Conservation (phyloP, 192 early-diverging fungal species). For the Umbelopsis isabellina region DNA sequence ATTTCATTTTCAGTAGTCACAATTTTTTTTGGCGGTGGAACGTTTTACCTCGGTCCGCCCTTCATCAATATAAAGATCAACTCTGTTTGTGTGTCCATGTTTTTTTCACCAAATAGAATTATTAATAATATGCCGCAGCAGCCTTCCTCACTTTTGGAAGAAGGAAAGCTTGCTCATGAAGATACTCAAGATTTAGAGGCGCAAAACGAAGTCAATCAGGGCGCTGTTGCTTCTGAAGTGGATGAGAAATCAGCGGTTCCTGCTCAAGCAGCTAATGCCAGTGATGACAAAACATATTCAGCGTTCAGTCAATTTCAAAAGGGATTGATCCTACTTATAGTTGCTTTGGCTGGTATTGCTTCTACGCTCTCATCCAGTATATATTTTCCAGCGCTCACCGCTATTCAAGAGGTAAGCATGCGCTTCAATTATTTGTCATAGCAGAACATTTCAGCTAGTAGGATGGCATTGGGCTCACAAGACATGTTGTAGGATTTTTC, state of each 20-base stretch:
- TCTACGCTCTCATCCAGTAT: conserved; percentile 30
- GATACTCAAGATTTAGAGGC: no score
- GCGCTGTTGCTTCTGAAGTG: not conserved
- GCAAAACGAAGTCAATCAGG: not conserved
- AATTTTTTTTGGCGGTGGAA: no score
- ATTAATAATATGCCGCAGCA: no score
- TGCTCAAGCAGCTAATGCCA: not conserved
- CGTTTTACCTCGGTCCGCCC: no score
- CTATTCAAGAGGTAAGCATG: conserved; percentile 16
- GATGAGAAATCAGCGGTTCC: not conserved
- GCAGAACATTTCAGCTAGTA: not conserved
- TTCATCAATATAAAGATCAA: no score
- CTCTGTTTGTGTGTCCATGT: no score
- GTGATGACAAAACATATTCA: conserved; percentile 13
- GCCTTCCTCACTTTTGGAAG: no score
- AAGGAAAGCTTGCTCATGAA: no score
- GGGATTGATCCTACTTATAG: conserved; percentile 35
- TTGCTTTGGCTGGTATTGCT: conserved; percentile 40
- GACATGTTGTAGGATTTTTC: conserved; percentile 13
- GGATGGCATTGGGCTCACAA: not conserved
- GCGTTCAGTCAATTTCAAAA: conserved; percentile 25
- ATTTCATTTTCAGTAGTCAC: no score
- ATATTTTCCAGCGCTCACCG: conserved; percentile 31
- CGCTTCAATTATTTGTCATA: not conserved
- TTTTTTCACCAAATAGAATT: no score